Base-by-base conservation (phyloP, 23 red algal genomes). In the Gracilaria gracilis region DNA sequence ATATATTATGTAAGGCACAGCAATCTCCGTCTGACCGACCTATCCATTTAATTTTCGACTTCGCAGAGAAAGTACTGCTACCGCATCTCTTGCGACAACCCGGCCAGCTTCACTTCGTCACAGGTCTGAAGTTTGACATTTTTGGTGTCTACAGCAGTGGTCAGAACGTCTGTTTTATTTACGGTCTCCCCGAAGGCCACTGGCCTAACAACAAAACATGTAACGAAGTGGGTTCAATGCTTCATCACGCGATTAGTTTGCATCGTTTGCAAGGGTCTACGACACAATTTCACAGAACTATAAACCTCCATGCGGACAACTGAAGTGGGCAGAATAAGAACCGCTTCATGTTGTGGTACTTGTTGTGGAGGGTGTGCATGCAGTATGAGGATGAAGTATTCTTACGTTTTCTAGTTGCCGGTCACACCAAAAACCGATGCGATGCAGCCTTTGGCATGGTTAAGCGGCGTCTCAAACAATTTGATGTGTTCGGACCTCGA, bases 41-140 rank as follows among this genome's bases (percentile, higher is more conserved):
- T 8, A 72, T 58, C 31, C 84, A 88, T 55, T 21, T 74, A 17
- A 49, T 57, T 31, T 88, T 88, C 51, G 84, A 88, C 25, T 75
- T 88, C 42, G 84, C 84, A 16, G 84, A 86, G 32, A 88, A 88
- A 57, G 65, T 88, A 27, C 36, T 88, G 16, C 38, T 88, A 2
- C 84, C 66, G 16, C 66, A 48, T 48, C 31, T 88, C n/a, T 48
- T 88, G 65, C 67, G 62, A 33, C 84, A 75, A 35, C 61, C 84
- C 20, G 84, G 64, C 14, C 61, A 0, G 58, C 64, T 76, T 24
- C 67, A 75, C 16, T 88, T 86, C 53, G 33, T 61, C 23, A 82
- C 78, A 55, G 78, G 78, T 32, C 37, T 86, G 33, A 70, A 86
- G 82, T 70, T 86, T 57, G 82, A 86, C 61, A 24, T 86, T 24